Base-by-base conservation (phyloP, 2,329 filamentous ascomycete species). In the Bimuria novae-zelandiae region DNA sequence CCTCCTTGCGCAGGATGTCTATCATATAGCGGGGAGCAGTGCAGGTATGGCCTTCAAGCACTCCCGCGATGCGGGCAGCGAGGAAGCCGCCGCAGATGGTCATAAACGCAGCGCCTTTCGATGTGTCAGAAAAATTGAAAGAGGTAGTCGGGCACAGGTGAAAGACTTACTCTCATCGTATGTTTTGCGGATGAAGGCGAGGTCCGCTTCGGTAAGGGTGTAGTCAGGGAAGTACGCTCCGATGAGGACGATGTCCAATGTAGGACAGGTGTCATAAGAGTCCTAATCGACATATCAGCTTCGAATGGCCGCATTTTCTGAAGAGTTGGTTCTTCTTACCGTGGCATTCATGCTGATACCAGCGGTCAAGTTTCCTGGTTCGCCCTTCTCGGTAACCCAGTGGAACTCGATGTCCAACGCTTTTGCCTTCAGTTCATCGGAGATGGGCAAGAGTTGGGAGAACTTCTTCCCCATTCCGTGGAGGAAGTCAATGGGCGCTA, bases 161-260 rank as follows among this genome's bases (percentile, higher is more conserved):
- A 19, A 11, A 19, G 2, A 11, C 19, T 14, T 25, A 27, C 70
- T 75, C 7, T 67, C 54, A 0, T 67, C 62, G 57, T 69, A 72
- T 7, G 61, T 51, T 52, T 76, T 73, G 42, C 70, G 73, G 33
- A 77, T 56, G 55, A 71, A 79, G 7, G 59, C 62, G 2, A 74
- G 53, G 48, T 79, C 76, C 4, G 58, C 54, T 8, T 68, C 63
- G n/a, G 43, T 75, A 3, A 64, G 60, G 4, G 56, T 51, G 47
- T 78, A 73, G 2, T 33, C 42, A 1, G 54, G 3, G 11, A 63
- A 32, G 29, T 70, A 61, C 5, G 77, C 76, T 0, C 77, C 76
- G 49, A 78, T 73, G 37, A 79, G 65, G 16, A 73, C 70, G 43
- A 78, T 71, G 52, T 79, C 77, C 6, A 79, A 65, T 0, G 66